phyloP scores from a whole-genome alignment of 768 basidiomycete species.

The Suillus subluteus region DNA sequence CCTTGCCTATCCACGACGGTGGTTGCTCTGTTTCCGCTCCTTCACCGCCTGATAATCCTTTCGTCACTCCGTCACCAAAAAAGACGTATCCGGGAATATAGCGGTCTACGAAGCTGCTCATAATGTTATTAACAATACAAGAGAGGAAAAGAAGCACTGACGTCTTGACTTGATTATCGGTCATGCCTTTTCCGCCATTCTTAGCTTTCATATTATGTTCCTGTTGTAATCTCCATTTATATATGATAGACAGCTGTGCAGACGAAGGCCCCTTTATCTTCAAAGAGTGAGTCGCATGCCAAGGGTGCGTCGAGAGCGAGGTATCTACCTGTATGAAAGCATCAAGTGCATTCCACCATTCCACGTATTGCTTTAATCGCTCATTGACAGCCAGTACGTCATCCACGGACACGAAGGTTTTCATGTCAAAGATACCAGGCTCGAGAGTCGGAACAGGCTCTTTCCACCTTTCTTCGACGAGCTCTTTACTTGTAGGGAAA shows the following conservation, averaged over 20 bases:
- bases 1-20: constrained; percentile 49
- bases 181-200: constrained; percentile 90
- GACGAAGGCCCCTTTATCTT: constrained; percentile 44
- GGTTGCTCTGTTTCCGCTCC: constrained; percentile 12
- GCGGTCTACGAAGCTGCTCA: constrained; percentile 78
- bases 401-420: constrained; percentile 44
- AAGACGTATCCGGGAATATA: constrained; percentile 96
- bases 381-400: constrained; percentile 69
- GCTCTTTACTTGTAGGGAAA: constrained; percentile 54
- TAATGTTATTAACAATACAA: neutral
- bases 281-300: constrained; percentile 19
- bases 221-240: constrained; percentile 88
- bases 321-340: constrained; percentile 72
- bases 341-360: constrained; percentile 74
- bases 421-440: constrained; percentile 36
- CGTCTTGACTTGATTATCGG: constrained; percentile 73
- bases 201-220: constrained; percentile 85
- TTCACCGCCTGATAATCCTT: constrained; percentile 32
- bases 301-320: constrained; percentile 10
- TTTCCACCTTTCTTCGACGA: constrained; percentile 59
- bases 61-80: constrained; percentile 63
- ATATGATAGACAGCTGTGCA: constrained; percentile 58
- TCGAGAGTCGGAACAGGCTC: constrained; percentile 28
- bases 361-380: constrained; percentile 57
- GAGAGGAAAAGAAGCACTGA: constrained; percentile 27